These are phyloP conservation scores for Breviolum minutum DNA, from an alignment of 73 alveolate genomes.

Conservation along the genomic window DNA sequence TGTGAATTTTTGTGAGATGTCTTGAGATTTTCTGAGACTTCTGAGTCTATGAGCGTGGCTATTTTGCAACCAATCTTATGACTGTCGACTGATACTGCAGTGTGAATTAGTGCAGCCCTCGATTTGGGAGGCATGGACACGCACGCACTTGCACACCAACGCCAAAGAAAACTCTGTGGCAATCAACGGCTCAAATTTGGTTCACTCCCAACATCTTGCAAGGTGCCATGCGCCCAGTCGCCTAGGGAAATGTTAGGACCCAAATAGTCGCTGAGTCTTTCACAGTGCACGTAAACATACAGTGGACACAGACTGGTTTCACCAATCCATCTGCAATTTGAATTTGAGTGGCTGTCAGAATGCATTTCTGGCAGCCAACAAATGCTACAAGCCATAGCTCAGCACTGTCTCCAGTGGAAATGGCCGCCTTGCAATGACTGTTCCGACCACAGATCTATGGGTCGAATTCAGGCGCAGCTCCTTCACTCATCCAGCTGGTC, in stretches of 20 bases:
- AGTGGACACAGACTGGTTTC: background rate
- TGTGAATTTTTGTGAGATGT: background rate
- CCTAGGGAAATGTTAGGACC: background rate
- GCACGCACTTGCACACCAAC: background rate
- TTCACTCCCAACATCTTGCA: background rate
- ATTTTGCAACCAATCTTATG: background rate
- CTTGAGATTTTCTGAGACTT: background rate
- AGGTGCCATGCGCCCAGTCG: constrained; percentile 24
- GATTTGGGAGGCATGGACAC: constrained; percentile 5
- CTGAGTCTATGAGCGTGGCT: background rate
- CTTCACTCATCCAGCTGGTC: constrained; percentile 5
- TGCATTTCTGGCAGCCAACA: no score
- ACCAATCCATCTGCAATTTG: background rate
- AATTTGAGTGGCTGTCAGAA: background rate
- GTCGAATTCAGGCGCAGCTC: constrained; percentile 6
- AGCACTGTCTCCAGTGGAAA: background rate
- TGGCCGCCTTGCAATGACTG: background rate
- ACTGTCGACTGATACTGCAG: no score
- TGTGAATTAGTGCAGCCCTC: background rate
- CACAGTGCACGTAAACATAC: background rate
- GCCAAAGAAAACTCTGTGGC: no score
- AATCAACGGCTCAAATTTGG: no score
- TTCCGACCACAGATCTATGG: constrained; percentile 13
- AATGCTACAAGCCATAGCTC: no score
- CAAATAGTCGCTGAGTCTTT: no score